phyloP scores from a whole-genome alignment of 768 basidiomycete genomes.

The Pleurotus citrinopileatus region DNA sequence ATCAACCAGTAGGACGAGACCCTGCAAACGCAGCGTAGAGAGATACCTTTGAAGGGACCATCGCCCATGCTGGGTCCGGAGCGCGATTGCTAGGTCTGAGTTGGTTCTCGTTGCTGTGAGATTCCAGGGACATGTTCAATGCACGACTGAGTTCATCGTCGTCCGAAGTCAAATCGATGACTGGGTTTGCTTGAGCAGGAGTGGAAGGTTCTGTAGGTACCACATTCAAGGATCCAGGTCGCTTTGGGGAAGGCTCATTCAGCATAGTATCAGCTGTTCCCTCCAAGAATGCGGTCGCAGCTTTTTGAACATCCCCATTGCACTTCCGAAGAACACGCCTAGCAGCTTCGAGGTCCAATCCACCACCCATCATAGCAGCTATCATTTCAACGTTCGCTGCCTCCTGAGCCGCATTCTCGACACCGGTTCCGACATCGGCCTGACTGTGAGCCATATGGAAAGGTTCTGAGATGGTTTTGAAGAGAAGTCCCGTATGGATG shows the following conservation, averaged over 20 bases:
- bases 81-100: conserved; percentile 63
- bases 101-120: conserved; percentile 33
- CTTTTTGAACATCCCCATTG: conserved; percentile 55
- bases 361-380: conserved; percentile 30
- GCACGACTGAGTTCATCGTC: conserved; percentile 48
- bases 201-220: conserved; percentile 15
- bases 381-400: conserved; percentile 29
- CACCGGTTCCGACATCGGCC: not conserved
- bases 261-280: conserved; percentile 23
- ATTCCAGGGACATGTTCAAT: conserved; percentile 50
- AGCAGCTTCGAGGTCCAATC: conserved; percentile 42
- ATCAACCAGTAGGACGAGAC: not conserved
- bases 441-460: not conserved
- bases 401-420: not conserved
- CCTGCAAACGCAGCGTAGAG: not conserved
- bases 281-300: conserved; percentile 50
- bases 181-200: conserved; percentile 23
- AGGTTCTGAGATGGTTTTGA: too few species aligned
- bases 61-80: conserved; percentile 64
- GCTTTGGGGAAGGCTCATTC: conserved; percentile 26
- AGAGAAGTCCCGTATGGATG: too few species aligned
- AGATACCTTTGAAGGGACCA: conserved; percentile 66
- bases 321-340: conserved; percentile 58
- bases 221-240: conserved; percentile 11
- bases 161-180: conserved; percentile 64